Conservation (phyloP, 1,284 basidiomycete species). For the Rhodotorula sp. region DNA sequence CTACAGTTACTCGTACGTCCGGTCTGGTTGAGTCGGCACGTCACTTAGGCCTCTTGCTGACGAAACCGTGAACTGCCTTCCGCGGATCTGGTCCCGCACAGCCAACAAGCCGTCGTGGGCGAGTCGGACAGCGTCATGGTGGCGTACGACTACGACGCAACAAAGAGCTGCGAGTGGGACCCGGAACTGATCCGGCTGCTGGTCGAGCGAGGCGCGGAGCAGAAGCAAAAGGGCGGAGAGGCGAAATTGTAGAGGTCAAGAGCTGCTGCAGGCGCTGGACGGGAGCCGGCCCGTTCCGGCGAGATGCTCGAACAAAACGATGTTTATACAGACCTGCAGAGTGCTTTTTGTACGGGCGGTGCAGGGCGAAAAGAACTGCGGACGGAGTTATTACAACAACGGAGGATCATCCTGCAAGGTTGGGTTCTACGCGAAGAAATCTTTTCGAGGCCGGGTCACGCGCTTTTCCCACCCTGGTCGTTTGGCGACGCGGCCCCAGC, state of each 20-base stretch:
- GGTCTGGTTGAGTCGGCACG: too few species aligned
- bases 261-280: not conserved
- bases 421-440: conserved; percentile 8
- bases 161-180: conserved; percentile 10
- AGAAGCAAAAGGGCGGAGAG: conserved; percentile 1
- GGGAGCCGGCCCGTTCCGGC: not conserved
- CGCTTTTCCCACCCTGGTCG: conserved; percentile 31
- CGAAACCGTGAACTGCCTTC: not conserved
- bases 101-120: conserved; percentile 25
- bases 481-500: conserved; percentile 16
- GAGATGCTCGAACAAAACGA: not conserved
- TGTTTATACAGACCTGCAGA: too few species aligned
- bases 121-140: conserved; percentile 24
- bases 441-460: conserved; percentile 6
- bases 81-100: not conserved
- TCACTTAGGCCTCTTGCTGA: not conserved
- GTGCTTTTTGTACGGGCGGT: not conserved
- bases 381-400: not conserved
- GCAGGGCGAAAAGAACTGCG: not conserved
- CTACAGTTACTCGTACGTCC: conserved; percentile 29
- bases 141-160: conserved; percentile 29
- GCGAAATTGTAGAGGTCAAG: conserved; percentile 2
- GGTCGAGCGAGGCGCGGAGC: conserved; percentile 9
- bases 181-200: conserved; percentile 8
- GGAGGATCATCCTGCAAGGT: not conserved